phyloP scores from a whole-genome alignment of 192 early-diverging fungal genomes.

The Linnemannia exigua region DNA sequence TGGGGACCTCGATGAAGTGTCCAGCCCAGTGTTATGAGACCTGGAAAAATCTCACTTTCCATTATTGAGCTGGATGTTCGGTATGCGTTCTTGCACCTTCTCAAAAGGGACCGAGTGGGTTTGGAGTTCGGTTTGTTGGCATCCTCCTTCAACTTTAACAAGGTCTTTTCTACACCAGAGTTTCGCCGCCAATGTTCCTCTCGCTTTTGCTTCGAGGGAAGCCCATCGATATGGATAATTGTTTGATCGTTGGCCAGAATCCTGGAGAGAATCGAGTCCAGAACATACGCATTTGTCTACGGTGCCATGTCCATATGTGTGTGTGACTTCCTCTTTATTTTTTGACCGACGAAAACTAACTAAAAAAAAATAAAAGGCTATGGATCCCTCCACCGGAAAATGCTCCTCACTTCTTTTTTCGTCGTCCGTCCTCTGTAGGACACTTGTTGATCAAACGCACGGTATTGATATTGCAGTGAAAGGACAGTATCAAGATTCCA shows the following conservation, averaged over 20 bases:
- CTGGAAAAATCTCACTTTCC: neutral
- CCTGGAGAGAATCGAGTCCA: neutral
- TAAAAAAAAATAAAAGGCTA: too few species aligned
- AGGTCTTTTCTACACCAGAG: neutral
- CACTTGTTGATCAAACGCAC: too few species aligned
- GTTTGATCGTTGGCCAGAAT: neutral
- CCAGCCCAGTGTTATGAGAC: conserved; percentile 5
- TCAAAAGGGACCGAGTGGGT: neutral
- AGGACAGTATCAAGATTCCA: too few species aligned
- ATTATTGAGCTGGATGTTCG: neutral
- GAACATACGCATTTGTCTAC: neutral
- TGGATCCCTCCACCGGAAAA: too few species aligned
- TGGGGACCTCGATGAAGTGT: neutral
- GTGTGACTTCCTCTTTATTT: too few species aligned
- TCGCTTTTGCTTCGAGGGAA: conserved; percentile 3
- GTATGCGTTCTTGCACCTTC: neutral
- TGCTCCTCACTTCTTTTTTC: too few species aligned
- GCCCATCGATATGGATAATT: neutral
- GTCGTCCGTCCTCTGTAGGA: too few species aligned
- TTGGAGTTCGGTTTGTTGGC: neutral
- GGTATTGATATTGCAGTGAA: too few species aligned
- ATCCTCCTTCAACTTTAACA: neutral
- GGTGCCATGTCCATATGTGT: too few species aligned
- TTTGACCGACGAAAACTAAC: too few species aligned
- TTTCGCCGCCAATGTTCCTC: neutral